Base-by-base conservation (phyloP, 441 rosid species). In the Pelargonium fulgidum region DNA sequence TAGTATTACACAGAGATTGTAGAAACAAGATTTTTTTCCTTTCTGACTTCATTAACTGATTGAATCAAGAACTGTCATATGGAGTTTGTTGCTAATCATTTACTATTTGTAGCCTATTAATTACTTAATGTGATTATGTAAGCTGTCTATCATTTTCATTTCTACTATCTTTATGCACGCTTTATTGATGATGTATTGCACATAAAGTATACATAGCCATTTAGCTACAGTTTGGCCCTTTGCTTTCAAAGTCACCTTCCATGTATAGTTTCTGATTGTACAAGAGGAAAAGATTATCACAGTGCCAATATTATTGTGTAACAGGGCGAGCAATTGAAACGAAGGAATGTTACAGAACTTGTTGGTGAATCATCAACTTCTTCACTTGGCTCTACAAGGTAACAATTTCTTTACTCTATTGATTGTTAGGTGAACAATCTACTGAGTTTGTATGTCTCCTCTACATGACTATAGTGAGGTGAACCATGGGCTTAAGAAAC, bases 241-340 rank as follows among this genome's bases (percentile, higher is more conserved):
- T 56, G 62, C 3, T 22, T 56, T 56, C 26, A 19, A 56, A 56
- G 11, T 56, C 22, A 22, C 62, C 26, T 56, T 56, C 62, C 26
- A 19, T 56, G 26, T 19, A 17, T 56, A 19, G 13, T 14, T 20
- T 56, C 62, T 56, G 62, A 41, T 56, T 19, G 11, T 17, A 17
- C 9, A 17, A 17, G 24, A 7, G 19, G 22, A 19, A 17, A 17
- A 17, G 2, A 22, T 56, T 56, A 12, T 50, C 58, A 13, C 17
- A 50, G 17, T 50, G 58, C 58, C 17, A 50, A 50, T n/a, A 50
- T 50, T 50, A 16, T 19, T 12, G 58, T 56, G 13, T 19, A 56
- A 65, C 78, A 94, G 97, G 97, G 89, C 72, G 99, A 94, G 78
- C 99, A 91, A 81, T 47, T 94, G 81, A 87, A 82, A 80, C 85